Conservation (phyloP, 2,329 filamentous ascomycete genomes). For the Trichoderma sp. region DNA sequence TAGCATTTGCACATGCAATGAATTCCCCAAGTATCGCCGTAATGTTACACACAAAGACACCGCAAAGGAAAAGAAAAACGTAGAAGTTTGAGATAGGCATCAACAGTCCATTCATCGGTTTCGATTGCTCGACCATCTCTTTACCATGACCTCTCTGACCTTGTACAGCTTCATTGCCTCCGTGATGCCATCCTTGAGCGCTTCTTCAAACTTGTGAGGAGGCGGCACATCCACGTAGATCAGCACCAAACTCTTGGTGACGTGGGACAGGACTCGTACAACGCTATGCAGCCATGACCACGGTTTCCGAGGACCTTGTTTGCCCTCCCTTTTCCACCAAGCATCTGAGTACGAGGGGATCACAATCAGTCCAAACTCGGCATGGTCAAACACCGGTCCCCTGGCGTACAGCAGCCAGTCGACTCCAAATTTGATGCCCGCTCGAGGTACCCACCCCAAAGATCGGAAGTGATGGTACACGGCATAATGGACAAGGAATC, state of each 20-base stretch:
- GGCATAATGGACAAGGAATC: conserved; percentile 81
- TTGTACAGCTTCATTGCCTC: conserved; percentile 66
- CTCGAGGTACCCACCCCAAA: conserved; percentile 88
- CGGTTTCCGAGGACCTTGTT: conserved; percentile 48
- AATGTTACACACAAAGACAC: background rate
- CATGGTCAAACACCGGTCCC: conserved; percentile 91
- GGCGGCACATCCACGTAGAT: conserved; percentile 89
- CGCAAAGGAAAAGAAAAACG: background rate
- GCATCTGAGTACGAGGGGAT: conserved; percentile 76
- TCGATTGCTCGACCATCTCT: conserved; percentile 81
- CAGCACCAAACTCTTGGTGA: conserved; percentile 84
- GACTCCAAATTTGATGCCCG: conserved; percentile 90
- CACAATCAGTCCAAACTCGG: conserved; percentile 85
- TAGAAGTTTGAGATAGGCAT: background rate
- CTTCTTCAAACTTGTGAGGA: conserved; percentile 50
- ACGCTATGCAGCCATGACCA: conserved; percentile 89
- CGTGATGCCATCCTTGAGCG: conserved; percentile 56
- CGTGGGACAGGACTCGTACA: conserved; percentile 85
- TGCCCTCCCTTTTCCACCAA: conserved; percentile 65
- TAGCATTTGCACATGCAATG: background rate
- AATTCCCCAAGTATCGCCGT: background rate
- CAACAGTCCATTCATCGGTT: conserved; percentile 43
- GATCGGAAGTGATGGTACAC: conserved; percentile 97
- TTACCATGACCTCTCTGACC: conserved; percentile 76
- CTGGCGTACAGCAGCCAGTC: conserved; percentile 94